These are phyloP conservation scores for Mortierella sp. DNA, from an alignment of 371 early-diverging fungal species.

Conservation along the genomic window DNA sequence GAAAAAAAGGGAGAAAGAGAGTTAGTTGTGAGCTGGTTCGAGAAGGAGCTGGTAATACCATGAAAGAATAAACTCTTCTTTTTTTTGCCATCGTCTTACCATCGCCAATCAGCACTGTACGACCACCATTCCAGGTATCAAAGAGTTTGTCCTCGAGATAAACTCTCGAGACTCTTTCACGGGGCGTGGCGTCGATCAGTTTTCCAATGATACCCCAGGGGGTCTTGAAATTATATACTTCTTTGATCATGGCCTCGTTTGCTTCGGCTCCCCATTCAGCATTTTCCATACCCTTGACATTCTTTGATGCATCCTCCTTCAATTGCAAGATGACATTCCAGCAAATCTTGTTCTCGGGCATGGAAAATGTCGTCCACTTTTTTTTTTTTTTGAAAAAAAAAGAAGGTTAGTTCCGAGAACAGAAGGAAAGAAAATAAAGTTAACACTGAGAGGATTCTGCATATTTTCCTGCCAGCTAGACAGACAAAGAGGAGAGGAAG, in stretches of 20 bases:
- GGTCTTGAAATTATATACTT: conserved; percentile 14
- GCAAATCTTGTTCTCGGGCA: conserved; percentile 34
- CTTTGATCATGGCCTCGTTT: conserved; percentile 17
- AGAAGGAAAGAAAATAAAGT: not conserved
- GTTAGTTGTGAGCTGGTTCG: no score
- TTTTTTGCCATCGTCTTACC: conserved; percentile 11
- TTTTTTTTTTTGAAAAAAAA: no score
- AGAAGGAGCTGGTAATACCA: no score
- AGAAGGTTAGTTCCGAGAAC: not conserved
- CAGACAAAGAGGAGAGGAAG: not conserved
- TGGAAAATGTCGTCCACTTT: conserved; percentile 36
- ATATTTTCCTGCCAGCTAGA: not conserved
- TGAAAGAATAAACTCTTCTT: no score
- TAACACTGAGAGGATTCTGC: no score
- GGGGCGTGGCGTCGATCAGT: conserved; percentile 19
- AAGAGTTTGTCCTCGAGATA: conserved; percentile 27
- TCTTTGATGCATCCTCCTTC: conserved; percentile 1
- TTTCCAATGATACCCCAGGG: conserved; percentile 20
- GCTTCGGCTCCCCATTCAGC: conserved; percentile 31
- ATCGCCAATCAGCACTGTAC: conserved; percentile 29
- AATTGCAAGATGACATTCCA: conserved; percentile 34
- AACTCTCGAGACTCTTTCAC: conserved; percentile 16
- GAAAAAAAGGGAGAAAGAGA: not conserved
- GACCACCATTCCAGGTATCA: conserved; percentile 25
- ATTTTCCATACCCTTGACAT: conserved; percentile 11